These are phyloP conservation scores for Beauveria varroae DNA, from an alignment of 2,329 filamentous ascomycete genomes.

Conservation along the genomic window DNA sequence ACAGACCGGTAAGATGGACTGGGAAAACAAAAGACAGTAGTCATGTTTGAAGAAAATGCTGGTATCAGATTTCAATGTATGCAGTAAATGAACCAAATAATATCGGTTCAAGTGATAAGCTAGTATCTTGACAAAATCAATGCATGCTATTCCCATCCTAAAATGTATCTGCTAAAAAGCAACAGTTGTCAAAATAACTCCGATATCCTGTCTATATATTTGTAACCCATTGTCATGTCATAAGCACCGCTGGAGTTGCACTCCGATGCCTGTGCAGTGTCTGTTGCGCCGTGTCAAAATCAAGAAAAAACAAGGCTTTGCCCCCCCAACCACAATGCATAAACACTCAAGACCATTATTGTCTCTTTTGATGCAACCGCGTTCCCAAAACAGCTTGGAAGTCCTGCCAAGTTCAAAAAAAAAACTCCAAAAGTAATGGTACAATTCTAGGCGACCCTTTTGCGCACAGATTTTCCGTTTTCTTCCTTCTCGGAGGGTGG, in stretches of 20 bases:
- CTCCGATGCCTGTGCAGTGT: background rate
- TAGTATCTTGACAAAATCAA: background rate
- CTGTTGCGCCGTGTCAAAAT: conserved; percentile 2
- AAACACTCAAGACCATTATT: background rate
- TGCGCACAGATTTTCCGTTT: background rate
- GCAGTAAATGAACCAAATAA: background rate
- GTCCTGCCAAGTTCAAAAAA: background rate
- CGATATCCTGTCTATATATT: conserved; percentile 1
- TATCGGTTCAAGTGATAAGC: background rate
- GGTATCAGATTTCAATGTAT: background rate
- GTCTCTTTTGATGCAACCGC: background rate
- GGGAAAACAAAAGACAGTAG: too few relatives aligned
- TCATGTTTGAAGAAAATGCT: too few relatives aligned
- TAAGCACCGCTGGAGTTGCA: background rate
- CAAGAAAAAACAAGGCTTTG: background rate
- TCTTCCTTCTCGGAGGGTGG: too few relatives aligned
- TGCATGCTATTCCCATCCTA: conserved; percentile 1
- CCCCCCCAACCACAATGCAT: background rate
- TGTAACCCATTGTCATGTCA: conserved; percentile 4
- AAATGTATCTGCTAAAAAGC: background rate
- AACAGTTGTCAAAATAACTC: background rate
- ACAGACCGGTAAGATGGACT: too few relatives aligned
- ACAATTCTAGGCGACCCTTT: background rate
- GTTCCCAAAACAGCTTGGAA: background rate
- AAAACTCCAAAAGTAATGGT: background rate